Conservation (phyloP, 768 basidiomycete species). For the Hysterangium stoloniferum region DNA sequence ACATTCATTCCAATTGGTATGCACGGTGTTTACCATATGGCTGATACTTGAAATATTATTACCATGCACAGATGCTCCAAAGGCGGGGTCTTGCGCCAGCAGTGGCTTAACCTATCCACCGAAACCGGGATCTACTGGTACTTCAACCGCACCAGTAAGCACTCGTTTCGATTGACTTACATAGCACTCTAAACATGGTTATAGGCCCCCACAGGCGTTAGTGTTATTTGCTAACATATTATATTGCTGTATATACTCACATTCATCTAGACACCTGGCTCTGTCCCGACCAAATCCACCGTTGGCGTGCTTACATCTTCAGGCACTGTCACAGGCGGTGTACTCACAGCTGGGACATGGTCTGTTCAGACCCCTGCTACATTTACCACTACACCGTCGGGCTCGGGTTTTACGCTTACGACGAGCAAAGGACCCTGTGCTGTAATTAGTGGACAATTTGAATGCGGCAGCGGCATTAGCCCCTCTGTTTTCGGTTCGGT, state of each 20-base stretch:
- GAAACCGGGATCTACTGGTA: constrained; percentile 33
- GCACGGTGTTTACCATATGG: constrained; percentile 32
- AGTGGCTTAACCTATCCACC: constrained; percentile 53
- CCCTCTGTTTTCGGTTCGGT: constrained; percentile 46
- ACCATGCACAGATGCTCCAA: constrained; percentile 38
- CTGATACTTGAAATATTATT: constrained; percentile 31
- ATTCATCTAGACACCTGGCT: constrained; percentile 5
- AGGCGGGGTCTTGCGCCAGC: constrained; percentile 43
- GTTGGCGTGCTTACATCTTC: constrained; percentile 33
- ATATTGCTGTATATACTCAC: no score
- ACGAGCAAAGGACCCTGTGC: constrained; percentile 54
- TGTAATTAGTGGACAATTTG: constrained; percentile 36
- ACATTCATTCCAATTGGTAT: constrained; percentile 50
- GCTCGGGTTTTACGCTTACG: constrained; percentile 46
- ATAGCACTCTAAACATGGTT: neutral
- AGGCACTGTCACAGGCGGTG: constrained; percentile 37
- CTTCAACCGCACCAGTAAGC: neutral
- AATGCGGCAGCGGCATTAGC: constrained; percentile 44
- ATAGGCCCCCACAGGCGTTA: constrained; percentile 7
- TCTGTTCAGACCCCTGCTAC: constrained; percentile 55
- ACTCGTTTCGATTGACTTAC: neutral
- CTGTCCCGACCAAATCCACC: constrained; percentile 39
- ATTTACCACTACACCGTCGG: constrained; percentile 39
- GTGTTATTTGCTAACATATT: no score
- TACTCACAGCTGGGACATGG: constrained; percentile 51